Base-by-base conservation (phyloP, 2,329 filamentous ascomycete species). In the Ophioceras dolichostomum region DNA sequence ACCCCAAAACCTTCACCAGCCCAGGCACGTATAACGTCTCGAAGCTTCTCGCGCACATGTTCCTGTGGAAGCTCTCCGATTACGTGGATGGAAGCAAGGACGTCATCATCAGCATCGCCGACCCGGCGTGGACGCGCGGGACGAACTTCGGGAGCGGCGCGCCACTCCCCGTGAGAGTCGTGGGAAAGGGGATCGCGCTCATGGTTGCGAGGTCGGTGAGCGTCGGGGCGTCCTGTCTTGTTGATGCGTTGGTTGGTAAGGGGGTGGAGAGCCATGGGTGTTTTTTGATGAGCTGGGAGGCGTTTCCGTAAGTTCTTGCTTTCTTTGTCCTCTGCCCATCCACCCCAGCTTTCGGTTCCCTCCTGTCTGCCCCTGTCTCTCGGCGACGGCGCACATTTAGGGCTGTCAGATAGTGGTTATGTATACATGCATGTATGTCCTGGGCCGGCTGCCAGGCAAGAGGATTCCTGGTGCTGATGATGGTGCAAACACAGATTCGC, bases 31-130 rank as follows among this genome's bases (percentile, higher is more conserved):
- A 60, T 54, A 51, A 18, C 14, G 26, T 13, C 8, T 28, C 34
- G 2, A 61, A 60, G 34, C 27, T 60, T 4, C 39, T 59, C 3
- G 40, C 33, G 4, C 54, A 57, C 10, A 39, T 59, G 1, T 59
- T 65, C 32, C 45, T 60, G 5, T 53, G 60, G 14, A 55, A 59
- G 12, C 49, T 64, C n/a, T 49, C 53, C 1, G 51, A 60, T 8
- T 47, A 56, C 0, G 51, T 68, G 8, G 38, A 39, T 1, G 21
- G 55, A 0, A n/a, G n/a, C n/a, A 39, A 55, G 4, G 50, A 60
- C n/a, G 52, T 61, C 1, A 43, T 58, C 16, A 43, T 62, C 34
- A 61, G 60, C 31, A 45, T 57, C 34, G 49, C 53, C n/a, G 53
- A 61, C 3, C 59, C 59, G 0, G 57, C 49, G 3, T 44, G 53